Evolutionary conservation across 1,284 basidiomycete species (phyloP).

Genomic region (Ganoderma sinense): DNA sequence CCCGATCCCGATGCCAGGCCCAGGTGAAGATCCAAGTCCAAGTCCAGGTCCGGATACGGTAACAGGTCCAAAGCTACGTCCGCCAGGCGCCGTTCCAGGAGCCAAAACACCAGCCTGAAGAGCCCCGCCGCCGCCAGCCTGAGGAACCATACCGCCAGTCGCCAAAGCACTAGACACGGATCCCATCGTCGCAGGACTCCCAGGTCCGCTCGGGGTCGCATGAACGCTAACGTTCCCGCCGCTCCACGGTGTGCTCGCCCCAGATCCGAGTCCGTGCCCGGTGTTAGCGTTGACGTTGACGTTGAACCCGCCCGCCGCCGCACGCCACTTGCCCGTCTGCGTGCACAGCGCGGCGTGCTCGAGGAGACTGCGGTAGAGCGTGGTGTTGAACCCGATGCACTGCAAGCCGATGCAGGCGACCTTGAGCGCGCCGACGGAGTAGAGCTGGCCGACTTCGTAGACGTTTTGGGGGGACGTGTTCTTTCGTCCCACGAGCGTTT

Average conservation of each 20-base stretch:
- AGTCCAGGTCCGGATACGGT: background rate
- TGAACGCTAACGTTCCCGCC: background rate
- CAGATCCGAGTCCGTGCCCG: background rate
- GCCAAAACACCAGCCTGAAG: background rate
- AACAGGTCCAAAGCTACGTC: background rate
- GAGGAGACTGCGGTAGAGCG: slow-evolving; percentile 65
- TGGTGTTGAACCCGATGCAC: slow-evolving; percentile 73
- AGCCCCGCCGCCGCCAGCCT: background rate
- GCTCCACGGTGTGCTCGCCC: background rate
- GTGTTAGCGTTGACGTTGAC: background rate
- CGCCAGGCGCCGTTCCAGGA: background rate
- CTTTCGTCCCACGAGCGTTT: slow-evolving; percentile 72
- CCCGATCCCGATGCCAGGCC: background rate
- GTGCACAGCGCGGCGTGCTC: slow-evolving; percentile 66
- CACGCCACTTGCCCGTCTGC: slow-evolving; percentile 41
- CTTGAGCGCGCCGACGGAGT: slow-evolving; percentile 71
- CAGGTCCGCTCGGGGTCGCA: background rate
- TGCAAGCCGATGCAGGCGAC: slow-evolving; percentile 76
- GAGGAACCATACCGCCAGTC: background rate
- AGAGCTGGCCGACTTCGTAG: slow-evolving; percentile 76
- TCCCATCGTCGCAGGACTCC: background rate
- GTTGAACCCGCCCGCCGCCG: slow-evolving; percentile 5
- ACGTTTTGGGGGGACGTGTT: slow-evolving; percentile 78
- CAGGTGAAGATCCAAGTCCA: background rate
- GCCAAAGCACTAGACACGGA: background rate